Percentiles rank a stretch among this genome's conserved stretches.
Evolutionary conservation across 2,329 filamentous ascomycete species (phyloP).

Genomic region (Dothidotthia symphoricarpi): DNA sequence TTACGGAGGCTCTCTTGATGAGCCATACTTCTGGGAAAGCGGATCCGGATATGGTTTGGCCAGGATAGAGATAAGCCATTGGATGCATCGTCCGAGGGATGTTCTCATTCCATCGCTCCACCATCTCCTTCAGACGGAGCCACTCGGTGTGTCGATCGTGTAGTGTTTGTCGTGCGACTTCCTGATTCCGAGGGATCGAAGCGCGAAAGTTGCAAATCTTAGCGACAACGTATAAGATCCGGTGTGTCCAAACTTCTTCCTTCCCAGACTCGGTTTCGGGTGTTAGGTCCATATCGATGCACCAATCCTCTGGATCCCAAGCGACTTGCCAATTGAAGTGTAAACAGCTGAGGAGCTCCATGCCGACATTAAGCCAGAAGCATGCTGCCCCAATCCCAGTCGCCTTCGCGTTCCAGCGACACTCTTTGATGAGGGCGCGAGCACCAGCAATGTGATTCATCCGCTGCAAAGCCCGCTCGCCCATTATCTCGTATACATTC

Average conservation of each 20-base stretch:
- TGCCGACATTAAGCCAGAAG: conserved; percentile 90
- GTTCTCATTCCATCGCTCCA: conserved; percentile 75
- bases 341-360: conserved; percentile 86
- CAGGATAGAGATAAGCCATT: conserved; percentile 70
- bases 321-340: conserved; percentile 83
- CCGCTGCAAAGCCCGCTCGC: conserved; percentile 70
- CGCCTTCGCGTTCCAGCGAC: conserved; percentile 79
- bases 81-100: conserved; percentile 86
- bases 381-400: conserved; percentile 80
- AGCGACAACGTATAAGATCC: conserved; percentile 83
- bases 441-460: conserved; percentile 89
- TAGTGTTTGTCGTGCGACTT: conserved; percentile 58
- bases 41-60: conserved; percentile 66
- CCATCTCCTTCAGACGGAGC: conserved; percentile 75
- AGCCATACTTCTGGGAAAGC: conserved; percentile 87
- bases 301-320: conserved; percentile 91
- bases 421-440: conserved; percentile 82
- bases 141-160: conserved; percentile 72
- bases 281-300: conserved; percentile 73
- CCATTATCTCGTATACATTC: conserved; percentile 93
- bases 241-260: conserved; percentile 84
- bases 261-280: conserved; percentile 58
- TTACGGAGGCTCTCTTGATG: conserved; percentile 75
- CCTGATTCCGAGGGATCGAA: conserved; percentile 61
- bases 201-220: conserved; percentile 85